Conservation (phyloP, 306 rosid species). For the Boehmeria nivea region DNA sequence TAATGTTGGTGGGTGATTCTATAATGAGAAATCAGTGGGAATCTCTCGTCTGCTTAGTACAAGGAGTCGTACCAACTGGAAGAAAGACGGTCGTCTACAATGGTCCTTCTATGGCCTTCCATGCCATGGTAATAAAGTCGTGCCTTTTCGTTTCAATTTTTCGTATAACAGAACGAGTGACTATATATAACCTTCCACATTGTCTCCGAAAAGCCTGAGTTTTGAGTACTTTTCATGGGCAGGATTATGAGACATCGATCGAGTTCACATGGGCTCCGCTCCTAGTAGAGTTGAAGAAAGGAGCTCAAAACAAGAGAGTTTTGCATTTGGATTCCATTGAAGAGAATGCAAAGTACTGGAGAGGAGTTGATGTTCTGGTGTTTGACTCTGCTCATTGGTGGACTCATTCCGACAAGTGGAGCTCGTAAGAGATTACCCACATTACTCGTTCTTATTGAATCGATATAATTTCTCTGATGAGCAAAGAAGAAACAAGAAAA, state of each 20-base stretch:
- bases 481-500: not conserved
- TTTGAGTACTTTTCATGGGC: too few species aligned
- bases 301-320: conserved; percentile 54
- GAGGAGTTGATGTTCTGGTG: conserved; percentile 77
- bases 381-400: conserved; percentile 99
- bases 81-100: conserved; percentile 59
- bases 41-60: conserved; percentile 85
- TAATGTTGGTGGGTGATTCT: conserved; percentile 96
- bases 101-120: conserved; percentile 91
- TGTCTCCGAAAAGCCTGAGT: not conserved
- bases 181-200: not conserved
- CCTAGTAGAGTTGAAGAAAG: conserved; percentile 73
- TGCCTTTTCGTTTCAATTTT: not conserved
- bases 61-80: conserved; percentile 80
- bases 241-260: conserved; percentile 84
- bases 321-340: conserved; percentile 84
- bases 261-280: conserved; percentile 95
- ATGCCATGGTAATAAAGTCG: conserved; percentile 65
- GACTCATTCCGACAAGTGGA: conserved; percentile 79
- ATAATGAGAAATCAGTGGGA: conserved; percentile 99
- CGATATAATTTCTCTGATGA: not conserved
- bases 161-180: not conserved
- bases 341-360: conserved; percentile 91
- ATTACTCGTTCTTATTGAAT: not conserved
- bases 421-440: conserved; percentile 66